Evolutionary conservation across 805 yeast genomes (phyloP).

Genomic region (Pichia phayaonensis): DNA sequence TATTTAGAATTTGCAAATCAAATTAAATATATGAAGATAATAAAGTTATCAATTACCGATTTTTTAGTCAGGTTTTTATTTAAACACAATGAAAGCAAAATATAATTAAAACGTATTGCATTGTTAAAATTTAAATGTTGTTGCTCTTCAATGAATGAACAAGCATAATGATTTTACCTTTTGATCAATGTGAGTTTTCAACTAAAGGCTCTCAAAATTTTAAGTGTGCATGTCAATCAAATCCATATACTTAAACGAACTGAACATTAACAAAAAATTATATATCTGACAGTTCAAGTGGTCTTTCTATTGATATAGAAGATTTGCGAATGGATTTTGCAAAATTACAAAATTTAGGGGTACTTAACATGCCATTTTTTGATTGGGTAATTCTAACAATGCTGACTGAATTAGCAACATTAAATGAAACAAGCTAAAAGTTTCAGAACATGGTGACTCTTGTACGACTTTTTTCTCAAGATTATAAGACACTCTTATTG

Average conservation of each 20-base stretch:
- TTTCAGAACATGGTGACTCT: background rate
- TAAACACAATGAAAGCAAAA: too few species aligned
- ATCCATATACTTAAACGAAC: too few species aligned
- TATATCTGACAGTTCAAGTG: too few species aligned
- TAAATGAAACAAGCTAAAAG: background rate
- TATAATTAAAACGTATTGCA: too few species aligned
- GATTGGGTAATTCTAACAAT: background rate
- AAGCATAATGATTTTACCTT: background rate
- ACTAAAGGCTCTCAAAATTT: background rate
- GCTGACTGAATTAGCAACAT: background rate
- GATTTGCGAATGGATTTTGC: background rate
- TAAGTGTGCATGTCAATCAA: background rate
- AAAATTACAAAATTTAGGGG: background rate
- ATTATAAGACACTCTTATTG: background rate
- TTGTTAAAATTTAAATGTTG: background rate
- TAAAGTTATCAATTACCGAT: background rate
- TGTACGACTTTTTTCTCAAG: background rate
- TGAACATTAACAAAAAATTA: too few species aligned
- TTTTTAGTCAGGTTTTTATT: too few species aligned
- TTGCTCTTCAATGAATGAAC: background rate
- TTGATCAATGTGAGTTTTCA: background rate
- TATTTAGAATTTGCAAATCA: background rate
- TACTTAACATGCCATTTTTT: background rate
- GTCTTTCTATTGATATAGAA: too few species aligned
- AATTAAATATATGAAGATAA: too few species aligned